Evolutionary conservation across 345 rosid genomes (phyloP).

Genomic region (Eucalyptus dawsonii): DNA sequence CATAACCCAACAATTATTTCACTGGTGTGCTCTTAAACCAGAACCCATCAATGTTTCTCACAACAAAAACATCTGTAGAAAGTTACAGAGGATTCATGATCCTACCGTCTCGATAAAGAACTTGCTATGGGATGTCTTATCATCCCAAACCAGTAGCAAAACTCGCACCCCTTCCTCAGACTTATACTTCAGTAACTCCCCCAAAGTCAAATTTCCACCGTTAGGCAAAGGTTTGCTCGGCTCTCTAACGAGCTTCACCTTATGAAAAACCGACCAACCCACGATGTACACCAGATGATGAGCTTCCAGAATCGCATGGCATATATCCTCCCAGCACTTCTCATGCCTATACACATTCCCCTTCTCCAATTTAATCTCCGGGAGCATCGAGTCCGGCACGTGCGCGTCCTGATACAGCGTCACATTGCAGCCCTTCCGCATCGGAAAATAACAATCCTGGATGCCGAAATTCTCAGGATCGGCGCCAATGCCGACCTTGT

Average conservation of each 20-base stretch:
- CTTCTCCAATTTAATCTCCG: slow-evolving; percentile 46
- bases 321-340: slow-evolving; percentile 88
- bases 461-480: slow-evolving; percentile 18
- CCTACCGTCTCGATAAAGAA: slow-evolving; percentile 63
- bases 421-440: slow-evolving; percentile 41
- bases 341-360: slow-evolving; percentile 35
- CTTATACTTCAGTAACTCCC: slow-evolving; percentile 71
- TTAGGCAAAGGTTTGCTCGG: slow-evolving; percentile 40
- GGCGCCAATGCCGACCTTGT: slow-evolving; percentile 28
- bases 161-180: slow-evolving; percentile 87
- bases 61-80: background rate
- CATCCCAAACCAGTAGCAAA: slow-evolving; percentile 82
- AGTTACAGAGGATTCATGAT: background rate
- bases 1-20: background rate
- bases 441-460: slow-evolving; percentile 55
- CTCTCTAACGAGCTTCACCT: slow-evolving; percentile 63
- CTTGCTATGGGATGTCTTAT: slow-evolving; percentile 76
- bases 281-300: slow-evolving; percentile 69
- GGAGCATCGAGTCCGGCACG: slow-evolving; percentile 24
- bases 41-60: background rate
- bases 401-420: slow-evolving; percentile 88
- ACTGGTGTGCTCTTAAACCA: background rate
- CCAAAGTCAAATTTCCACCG: slow-evolving; percentile 55
- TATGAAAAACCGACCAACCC: slow-evolving; percentile 85
- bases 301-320: slow-evolving; percentile 75